Conservation (phyloP, 352 stramenopile genomes). For the Lagenidium sp. region DNA sequence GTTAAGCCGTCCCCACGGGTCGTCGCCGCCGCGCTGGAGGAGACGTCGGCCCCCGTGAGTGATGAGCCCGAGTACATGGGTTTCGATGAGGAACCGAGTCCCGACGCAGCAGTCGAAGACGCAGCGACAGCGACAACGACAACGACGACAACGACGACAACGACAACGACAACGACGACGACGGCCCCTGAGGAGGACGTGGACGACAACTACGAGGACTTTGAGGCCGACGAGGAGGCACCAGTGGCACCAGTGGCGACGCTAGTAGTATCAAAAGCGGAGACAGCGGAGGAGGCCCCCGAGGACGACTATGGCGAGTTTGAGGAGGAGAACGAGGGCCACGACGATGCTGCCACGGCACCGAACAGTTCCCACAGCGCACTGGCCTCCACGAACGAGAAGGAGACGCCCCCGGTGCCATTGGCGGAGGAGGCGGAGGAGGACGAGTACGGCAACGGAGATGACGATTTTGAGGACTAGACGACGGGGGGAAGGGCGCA, state of each 20-base stretch:
- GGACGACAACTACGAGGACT: constrained; percentile 39
- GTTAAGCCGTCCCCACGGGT: no score
- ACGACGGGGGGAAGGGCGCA: no score
- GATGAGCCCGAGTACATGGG: no score
- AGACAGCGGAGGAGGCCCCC: constrained; percentile 26
- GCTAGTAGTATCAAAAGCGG: not conserved
- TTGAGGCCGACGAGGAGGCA: constrained; percentile 15
- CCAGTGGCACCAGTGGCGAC: not conserved
- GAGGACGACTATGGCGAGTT: constrained; percentile 33
- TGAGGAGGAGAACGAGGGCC: constrained; percentile 32
- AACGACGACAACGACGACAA: no score
- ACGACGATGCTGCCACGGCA: no score
- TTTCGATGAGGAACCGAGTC: no score
- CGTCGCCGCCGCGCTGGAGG: no score
- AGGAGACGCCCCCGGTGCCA: constrained; percentile 8
- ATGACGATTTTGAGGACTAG: constrained; percentile 52
- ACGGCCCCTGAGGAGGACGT: constrained; percentile 8
- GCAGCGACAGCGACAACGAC: no score
- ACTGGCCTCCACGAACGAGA: no score
- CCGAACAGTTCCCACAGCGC: no score
- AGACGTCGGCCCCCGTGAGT: no score
- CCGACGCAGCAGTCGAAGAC: no score
- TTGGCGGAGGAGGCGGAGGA: constrained; percentile 11
- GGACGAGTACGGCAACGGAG: constrained; percentile 41
- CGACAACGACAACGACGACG: constrained; percentile 3